A percentile compares a stretch with the other conserved stretches of the same genome.
These are phyloP conservation scores for Scalesia atractyloides DNA, from an alignment of 129 eudicot species.

Conservation along the genomic window DNA sequence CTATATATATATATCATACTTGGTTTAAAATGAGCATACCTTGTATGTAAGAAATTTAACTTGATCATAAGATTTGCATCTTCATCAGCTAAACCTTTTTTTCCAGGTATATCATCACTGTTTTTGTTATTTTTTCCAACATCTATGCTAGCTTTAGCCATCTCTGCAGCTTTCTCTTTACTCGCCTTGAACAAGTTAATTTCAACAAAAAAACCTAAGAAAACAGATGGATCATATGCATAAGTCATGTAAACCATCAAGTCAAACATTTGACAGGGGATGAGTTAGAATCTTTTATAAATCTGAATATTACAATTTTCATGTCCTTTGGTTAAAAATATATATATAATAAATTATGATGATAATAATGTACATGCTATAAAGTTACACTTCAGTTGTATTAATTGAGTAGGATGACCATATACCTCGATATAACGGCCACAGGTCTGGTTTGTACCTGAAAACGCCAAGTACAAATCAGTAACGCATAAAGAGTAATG, in stretches of 20 bases:
- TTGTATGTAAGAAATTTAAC: slow-evolving; percentile 88
- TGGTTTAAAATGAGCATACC: slow-evolving; percentile 39
- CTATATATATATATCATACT: background rate
- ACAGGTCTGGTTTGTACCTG: slow-evolving; percentile 79
- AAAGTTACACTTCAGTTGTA: slow-evolving; percentile 15
- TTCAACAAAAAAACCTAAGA: slow-evolving; percentile 89
- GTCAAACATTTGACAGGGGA: background rate
- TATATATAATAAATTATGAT: background rate
- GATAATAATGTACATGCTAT: background rate
- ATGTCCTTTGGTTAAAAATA: background rate
- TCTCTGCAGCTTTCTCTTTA: slow-evolving; percentile 55
- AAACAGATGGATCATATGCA: slow-evolving; percentile 17
- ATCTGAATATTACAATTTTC: slow-evolving; percentile 3
- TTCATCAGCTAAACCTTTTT: slow-evolving; percentile 80
- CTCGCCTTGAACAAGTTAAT: slow-evolving; percentile 75
- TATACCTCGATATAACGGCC: slow-evolving; percentile 98
- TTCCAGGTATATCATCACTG: slow-evolving; percentile 32
- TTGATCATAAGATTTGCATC: slow-evolving; percentile 97
- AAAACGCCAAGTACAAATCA: slow-evolving; percentile 24
- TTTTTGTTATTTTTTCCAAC: slow-evolving; percentile 31
- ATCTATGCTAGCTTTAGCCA: slow-evolving; percentile 34
- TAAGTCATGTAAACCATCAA: slow-evolving; percentile 10
- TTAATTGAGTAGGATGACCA: background rate
- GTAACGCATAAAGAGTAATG: slow-evolving; percentile 3
- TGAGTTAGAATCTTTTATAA: background rate